Evolutionary conservation across 2,329 filamentous ascomycete genomes (phyloP).

Genomic region (Xylaria multiplex): DNA sequence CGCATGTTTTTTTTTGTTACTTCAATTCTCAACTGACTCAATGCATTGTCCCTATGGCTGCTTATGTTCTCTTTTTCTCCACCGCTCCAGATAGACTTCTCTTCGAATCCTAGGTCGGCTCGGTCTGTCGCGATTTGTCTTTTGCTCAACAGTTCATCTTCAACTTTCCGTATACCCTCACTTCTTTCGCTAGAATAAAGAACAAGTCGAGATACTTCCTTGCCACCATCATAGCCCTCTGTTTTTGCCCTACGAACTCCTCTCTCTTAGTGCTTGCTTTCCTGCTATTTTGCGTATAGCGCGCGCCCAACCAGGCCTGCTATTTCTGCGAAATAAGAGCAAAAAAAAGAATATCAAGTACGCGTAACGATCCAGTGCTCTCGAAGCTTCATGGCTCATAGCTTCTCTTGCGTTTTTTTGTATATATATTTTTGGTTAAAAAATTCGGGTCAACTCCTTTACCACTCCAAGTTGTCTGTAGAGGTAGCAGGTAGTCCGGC

Average conservation of each 20-base stretch:
- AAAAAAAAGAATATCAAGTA: conserved; percentile 11
- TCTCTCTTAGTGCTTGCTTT: conserved; percentile 3
- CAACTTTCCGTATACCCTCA: conserved; percentile 16
- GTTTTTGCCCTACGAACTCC: conserved; percentile 6
- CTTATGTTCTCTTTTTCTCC: conserved; percentile 24
- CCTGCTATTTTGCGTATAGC: conserved; percentile 12
- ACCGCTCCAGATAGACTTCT: conserved; percentile 18
- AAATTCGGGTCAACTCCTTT: conserved; percentile 4
- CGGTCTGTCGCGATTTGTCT: conserved; percentile 25
- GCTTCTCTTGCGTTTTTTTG: conserved; percentile 12
- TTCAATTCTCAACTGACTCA: conserved; percentile 35
- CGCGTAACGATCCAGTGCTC: conserved; percentile 11
- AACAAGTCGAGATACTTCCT: neutral
- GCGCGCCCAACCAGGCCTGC: conserved; percentile 16
- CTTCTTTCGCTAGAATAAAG: neutral
- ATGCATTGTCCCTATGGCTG: conserved; percentile 30
- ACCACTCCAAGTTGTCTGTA: conserved; percentile 6
- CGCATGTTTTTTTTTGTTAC: conserved; percentile 9
- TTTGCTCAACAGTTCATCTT: conserved; percentile 20
- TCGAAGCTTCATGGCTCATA: conserved; percentile 29
- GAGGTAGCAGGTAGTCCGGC: neutral
- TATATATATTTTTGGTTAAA: conserved; percentile 3
- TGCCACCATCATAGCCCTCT: conserved; percentile 1
- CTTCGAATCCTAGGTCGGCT: conserved; percentile 12
- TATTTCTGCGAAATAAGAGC: conserved; percentile 11